Evolutionary conservation across 2,329 filamentous ascomycete species (phyloP), one percentile per base, ranked within the genome.

Genomic region (Cercospora citrullina): DNA sequence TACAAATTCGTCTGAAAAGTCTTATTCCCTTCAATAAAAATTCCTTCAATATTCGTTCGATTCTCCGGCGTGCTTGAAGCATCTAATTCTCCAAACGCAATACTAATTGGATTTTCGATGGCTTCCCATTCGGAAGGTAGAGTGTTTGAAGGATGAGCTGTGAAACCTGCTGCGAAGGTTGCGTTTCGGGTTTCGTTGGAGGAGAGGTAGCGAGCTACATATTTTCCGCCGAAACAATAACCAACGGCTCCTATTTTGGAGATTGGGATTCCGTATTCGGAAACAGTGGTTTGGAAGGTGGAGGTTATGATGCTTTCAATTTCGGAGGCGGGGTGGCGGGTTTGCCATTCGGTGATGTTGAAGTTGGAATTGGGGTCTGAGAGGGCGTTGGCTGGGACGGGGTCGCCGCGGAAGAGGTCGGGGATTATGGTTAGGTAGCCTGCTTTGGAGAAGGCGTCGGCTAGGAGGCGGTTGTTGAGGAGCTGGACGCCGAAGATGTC

Each of bases 211-310:
- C 91, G 87, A 61, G 85, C 83, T 36, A 92, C 87, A 78, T 91
- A 93, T 86, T 91, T 91, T 65, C 85, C 90, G 42, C 91, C 91
- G 72, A 93, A 91, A 80, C 91, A 93, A 80, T 93, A 93, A 0
- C 91, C 91, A 0, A 89, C 86, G 14, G 83, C 86, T 1, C 87
- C 90, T 39, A 93, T 80, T 71, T 85, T 87, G 77, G 85, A 87
- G 12, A 48, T 1, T 0, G 51, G 9, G 57, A 86, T 74, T 5
- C 75, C 75, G 42, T 77, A 80, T 62, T 87, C 82, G 63, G 84
- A 82, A 68, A 85, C 85, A 75, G 91, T 84, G 60, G 82, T 82
- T 33, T 39, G 64, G 51, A 74, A 58, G 7, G 72, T 63, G 55
- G 78, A 76, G n/a, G 80, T 80, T 64, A 87, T 79, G 63, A 86